These are phyloP conservation scores for Picocystis salinarum DNA, from an alignment of 139 green algal genomes.

Conservation along the genomic window DNA sequence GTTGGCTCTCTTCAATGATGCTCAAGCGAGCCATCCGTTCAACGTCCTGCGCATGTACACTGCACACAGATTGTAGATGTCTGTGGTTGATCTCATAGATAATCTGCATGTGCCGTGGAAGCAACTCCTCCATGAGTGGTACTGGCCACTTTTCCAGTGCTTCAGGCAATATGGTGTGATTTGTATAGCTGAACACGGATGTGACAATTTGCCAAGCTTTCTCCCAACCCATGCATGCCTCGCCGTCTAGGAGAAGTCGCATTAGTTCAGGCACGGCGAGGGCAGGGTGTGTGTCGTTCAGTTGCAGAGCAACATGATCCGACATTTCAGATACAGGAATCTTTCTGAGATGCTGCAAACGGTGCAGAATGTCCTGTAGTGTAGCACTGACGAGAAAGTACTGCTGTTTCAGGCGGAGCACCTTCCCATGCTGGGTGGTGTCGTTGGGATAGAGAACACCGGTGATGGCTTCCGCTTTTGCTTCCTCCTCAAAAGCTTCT, in stretches of 20 bases:
- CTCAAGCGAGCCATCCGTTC: background rate
- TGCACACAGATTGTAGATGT: slow-evolving; percentile 5
- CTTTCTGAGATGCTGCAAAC: slow-evolving; percentile 46
- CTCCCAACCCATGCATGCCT: slow-evolving; percentile 3
- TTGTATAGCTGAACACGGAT: slow-evolving; percentile 85
- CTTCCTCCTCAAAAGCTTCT: slow-evolving; percentile 55
- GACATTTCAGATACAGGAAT: slow-evolving; percentile 9
- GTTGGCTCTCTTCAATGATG: slow-evolving; percentile 1
- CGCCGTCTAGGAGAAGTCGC: slow-evolving; percentile 1
- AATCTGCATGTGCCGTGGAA: slow-evolving; percentile 11
- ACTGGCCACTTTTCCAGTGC: slow-evolving; percentile 70
- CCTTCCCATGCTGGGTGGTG: slow-evolving; percentile 85
- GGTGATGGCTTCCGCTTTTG: slow-evolving; percentile 77
- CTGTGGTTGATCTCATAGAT: slow-evolving; percentile 7
- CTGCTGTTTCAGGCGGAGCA: slow-evolving; percentile 97
- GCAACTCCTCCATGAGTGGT: slow-evolving; percentile 20
- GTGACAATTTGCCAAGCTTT: background rate
- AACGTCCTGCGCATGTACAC: background rate
- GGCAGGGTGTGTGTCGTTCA: slow-evolving; percentile 38
- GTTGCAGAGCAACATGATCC: slow-evolving; percentile 23
- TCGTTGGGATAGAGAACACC: slow-evolving; percentile 98
- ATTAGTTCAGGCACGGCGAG: slow-evolving; percentile 2
- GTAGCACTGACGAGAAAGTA: slow-evolving; percentile 95
- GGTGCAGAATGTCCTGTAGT: slow-evolving; percentile 58
- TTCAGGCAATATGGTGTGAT: slow-evolving; percentile 97